Evolutionary conservation across 2,329 filamentous ascomycete species (phyloP), one percentile per base, ranked within the genome.

Genomic region (Elsinoe perseae): DNA sequence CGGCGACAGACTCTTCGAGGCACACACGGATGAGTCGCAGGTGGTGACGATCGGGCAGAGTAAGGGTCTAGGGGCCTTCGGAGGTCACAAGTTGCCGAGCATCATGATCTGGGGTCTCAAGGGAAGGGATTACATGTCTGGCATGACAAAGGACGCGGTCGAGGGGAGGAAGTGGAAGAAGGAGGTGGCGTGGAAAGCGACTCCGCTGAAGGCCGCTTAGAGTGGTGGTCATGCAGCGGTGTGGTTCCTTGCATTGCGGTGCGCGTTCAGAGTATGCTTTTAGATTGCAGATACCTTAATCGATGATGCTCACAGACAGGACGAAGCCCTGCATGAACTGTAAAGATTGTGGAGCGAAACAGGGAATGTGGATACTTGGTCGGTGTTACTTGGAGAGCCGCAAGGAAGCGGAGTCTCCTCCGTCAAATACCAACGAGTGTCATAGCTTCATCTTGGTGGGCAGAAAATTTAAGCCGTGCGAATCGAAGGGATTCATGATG

Each of bases 41-140:
- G 57, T 74, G 9, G 69, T 73, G 7, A 71, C 73, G 0, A 65
- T 73, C 14, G 72, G 72, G 5, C 64, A 64, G 32, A 63, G 61
- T 20, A 66, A 67, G 25, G 72, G 72, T 16, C 70, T 74, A 8
- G 72, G 71, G 8, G 62, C 65, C 12, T 58, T 68, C 0, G 65
- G 69, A 46, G 72, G 72, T 2, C 72, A 63, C 63, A 64, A 64
- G 54, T 3, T 73, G 18, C 72, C 72, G 14, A 68, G 66, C 56
- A 65, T 68, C 10, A 28, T 70, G 42, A 68, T 74, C 14, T 69
- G 66, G 63, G 57, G 69, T 61, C 62, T 68, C 10, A 74, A 74
- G 60, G 61, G 61, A 7, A 66, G 68, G 57, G 68, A 70, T 48
- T 72, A 64, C 59, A 68, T 73, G 63, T 52, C 56, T n/a, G 48